A percentile compares a stretch with the other conserved stretches of the same genome.
Conservation (phyloP, 2,329 filamentous ascomycete species). For the Clarireedia paspali region DNA sequence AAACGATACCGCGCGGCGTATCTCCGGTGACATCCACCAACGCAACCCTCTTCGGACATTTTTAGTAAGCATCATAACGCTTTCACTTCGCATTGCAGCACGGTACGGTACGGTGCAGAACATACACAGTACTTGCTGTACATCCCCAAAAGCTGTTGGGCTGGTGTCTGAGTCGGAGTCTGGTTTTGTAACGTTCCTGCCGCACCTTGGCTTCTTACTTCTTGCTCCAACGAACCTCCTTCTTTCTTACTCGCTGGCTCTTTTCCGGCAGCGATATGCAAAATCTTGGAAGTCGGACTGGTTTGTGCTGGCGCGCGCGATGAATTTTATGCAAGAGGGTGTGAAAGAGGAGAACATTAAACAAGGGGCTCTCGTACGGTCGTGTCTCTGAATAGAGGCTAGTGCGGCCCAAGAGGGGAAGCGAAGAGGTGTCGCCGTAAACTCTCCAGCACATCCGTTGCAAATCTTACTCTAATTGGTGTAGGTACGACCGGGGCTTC, state of each 20-base stretch:
- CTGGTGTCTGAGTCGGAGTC: not conserved
- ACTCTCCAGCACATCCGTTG: slow-evolving; percentile 1
- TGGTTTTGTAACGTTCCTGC: slow-evolving; percentile 5
- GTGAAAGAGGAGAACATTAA: not conserved
- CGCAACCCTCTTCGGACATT: slow-evolving; percentile 6
- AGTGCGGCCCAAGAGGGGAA: slow-evolving; percentile 1
- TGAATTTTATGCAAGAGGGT: slow-evolving; percentile 2
- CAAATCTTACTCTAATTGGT: slow-evolving; percentile 4
- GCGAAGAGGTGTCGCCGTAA: not conserved
- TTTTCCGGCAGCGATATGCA: not conserved
- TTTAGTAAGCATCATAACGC: slow-evolving; percentile 3
- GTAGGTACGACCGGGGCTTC: slow-evolving; percentile 4
- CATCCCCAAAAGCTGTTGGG: not conserved
- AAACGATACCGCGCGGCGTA: not conserved
- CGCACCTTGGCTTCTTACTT: not conserved
- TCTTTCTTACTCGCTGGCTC: slow-evolving; percentile 5
- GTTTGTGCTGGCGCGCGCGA: slow-evolving; percentile 7
- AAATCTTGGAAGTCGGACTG: not conserved
- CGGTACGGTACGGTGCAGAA: not conserved
- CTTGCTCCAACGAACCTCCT: not conserved
- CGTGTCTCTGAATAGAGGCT: slow-evolving; percentile 3
- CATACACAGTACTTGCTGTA: not conserved
- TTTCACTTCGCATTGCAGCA: slow-evolving; percentile 6
- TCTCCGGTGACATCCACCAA: not conserved
- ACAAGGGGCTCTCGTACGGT: slow-evolving; percentile 2